Evolutionary conservation across 2,329 filamentous ascomycete species (phyloP), one percentile per base, ranked within the genome.

Genomic region (Fusarium newnesense): DNA sequence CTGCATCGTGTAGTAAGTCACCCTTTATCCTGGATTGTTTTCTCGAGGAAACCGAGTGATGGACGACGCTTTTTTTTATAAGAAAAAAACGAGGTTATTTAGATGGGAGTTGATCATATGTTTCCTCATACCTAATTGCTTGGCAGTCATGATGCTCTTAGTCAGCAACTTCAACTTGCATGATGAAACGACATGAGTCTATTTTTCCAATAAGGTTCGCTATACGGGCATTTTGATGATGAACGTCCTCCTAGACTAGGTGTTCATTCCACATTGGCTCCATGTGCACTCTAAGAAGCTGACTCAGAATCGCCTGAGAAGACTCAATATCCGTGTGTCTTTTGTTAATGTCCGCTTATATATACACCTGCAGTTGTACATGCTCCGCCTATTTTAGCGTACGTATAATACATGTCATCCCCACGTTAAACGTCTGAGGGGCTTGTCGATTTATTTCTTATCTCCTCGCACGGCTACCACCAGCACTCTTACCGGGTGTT

Each of bases 291-390:
- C 47, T 58, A 30, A n/a, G 52, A 58, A 34, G 34, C 30, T 28
- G 6, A 40, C 34, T 61, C 42, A 32, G 16, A 26, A 52, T 60
- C 60, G 26, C 52, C 57, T 46, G n/a, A 56, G 32, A 19, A 37
- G 67, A 58, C 69, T 64, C 64, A 70, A 67, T 74, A 64, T 74
- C 77, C 69, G 76, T 69, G 66, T 70, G 65, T 70, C 63, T 70
- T 56, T 67, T 69, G 46, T 69, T 56, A 56, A 77, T 72, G 62
- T 58, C 57, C 50, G 64, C 69, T 70, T 73, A 66, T 71, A 72
- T 64, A 73, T 77, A 78, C 75, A 78, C 72, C 70, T 77, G 74
- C 76, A 78, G 60, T 60, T 76, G 72, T 72, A 77, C 73, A 78
- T 73, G 73, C 60, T 62, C 67, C 66, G 59, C 67, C 64, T 57